A percentile compares a stretch with the other conserved stretches of the same genome.
These are phyloP conservation scores for Corinectria fuckeliana DNA, from an alignment of 2,329 filamentous ascomycete genomes.

Conservation along the genomic window DNA sequence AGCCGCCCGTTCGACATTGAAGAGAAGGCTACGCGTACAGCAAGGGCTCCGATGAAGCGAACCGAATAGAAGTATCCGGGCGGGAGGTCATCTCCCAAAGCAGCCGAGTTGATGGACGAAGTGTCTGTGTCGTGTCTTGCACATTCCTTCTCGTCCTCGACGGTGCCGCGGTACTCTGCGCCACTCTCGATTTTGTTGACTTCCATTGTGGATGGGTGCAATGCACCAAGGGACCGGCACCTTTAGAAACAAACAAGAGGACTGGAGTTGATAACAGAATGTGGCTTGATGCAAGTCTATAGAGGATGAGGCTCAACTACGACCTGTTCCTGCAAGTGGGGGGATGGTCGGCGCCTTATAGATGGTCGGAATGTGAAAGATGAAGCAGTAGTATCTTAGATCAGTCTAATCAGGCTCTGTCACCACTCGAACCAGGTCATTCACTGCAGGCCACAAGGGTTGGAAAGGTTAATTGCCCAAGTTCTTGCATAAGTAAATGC, in stretches of 20 bases:
- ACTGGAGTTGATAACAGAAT: not conserved
- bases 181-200: constrained; percentile 26
- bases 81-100: constrained; percentile 44
- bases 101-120: constrained; percentile 44
- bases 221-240: not conserved
- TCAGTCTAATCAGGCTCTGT: constrained; percentile 3
- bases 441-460: no score
- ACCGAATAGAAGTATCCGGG: constrained; percentile 46
- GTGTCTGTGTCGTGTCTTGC: constrained; percentile 31
- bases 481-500: no score
- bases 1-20: no score
- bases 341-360: constrained; percentile 20
- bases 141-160: constrained; percentile 26
- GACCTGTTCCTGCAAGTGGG: not conserved
- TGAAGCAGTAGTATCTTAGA: not conserved
- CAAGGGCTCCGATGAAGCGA: constrained; percentile 42
- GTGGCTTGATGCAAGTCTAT: not conserved
- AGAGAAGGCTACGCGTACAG: constrained; percentile 32
- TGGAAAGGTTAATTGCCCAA: no score
- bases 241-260: not conserved
- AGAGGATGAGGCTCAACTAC: not conserved
- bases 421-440: not conserved
- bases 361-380: not conserved
- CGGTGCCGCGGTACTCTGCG: constrained; percentile 20
- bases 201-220: constrained; percentile 11